Conservation (phyloP, 345 rosid species). For the Balakata baccata region DNA sequence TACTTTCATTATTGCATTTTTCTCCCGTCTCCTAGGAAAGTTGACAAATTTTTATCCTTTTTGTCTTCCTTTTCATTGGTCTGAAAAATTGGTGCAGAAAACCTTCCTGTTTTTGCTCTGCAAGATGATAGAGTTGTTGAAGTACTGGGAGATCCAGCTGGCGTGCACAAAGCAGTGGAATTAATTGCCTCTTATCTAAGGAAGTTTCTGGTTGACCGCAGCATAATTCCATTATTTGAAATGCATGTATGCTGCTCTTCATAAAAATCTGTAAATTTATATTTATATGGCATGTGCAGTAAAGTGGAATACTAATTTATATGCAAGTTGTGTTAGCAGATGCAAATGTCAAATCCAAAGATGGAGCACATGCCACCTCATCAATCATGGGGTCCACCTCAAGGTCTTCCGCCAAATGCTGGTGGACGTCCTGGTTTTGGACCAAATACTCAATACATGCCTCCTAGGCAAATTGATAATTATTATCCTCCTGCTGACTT, state of each 20-base stretch:
- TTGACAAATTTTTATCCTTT: not conserved
- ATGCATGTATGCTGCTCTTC: constrained; percentile 53
- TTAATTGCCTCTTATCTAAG: constrained; percentile 91
- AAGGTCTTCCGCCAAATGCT: constrained; percentile 64
- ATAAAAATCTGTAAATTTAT: not conserved
- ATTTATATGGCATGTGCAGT: not conserved
- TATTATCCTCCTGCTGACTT: constrained; percentile 80
- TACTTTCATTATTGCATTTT: not conserved
- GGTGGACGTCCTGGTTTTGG: constrained; percentile 72
- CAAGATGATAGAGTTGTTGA: constrained; percentile 98
- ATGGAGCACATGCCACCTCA: constrained; percentile 88
- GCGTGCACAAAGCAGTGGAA: constrained; percentile 90
- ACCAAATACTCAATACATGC: constrained; percentile 75
- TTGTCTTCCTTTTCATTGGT: constrained; percentile 9
- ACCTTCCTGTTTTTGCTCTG: constrained; percentile 89
- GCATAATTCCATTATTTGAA: constrained; percentile 88
- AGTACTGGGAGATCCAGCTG: constrained; percentile 77
- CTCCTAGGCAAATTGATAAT: constrained; percentile 75
- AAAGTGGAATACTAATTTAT: not conserved
- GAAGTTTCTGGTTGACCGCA: constrained; percentile 95
- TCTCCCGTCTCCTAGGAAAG: too few relatives aligned
- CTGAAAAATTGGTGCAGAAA: constrained; percentile 54
- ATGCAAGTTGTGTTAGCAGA: constrained; percentile 39
- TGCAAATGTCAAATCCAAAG: constrained; percentile 76
- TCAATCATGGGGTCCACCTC: constrained; percentile 93